Conservation (phyloP, 1,139 yeast species). For the Protomyces gravidus region DNA sequence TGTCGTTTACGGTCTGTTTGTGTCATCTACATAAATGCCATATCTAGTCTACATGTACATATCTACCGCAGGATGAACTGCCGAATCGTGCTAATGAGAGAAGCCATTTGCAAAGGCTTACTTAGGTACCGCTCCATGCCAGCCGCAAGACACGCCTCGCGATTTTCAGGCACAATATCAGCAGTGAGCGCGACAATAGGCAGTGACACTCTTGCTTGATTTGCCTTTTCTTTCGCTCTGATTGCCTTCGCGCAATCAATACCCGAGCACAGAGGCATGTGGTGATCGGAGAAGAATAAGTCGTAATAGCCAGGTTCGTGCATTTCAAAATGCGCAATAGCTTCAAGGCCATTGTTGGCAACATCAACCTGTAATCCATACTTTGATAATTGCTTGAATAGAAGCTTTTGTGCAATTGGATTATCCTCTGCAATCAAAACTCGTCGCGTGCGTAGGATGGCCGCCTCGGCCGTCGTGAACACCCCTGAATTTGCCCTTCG, state of each 20-base stretch:
- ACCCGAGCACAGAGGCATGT: slow-evolving; percentile 29
- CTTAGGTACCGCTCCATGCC: slow-evolving; percentile 27
- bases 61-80: slow-evolving; percentile 5
- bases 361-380: slow-evolving; percentile 26
- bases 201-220: background rate
- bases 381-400: slow-evolving; percentile 23
- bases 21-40: background rate
- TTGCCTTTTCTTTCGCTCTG: slow-evolving; percentile 1
- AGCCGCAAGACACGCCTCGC: slow-evolving; percentile 17
- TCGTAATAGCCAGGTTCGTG: slow-evolving; percentile 18
- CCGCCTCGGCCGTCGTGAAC: background rate
- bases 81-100: slow-evolving; percentile 8
- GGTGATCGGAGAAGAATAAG: slow-evolving; percentile 16
- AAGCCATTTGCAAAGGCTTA: slow-evolving; percentile 11
- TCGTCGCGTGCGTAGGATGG: background rate
- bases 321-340: slow-evolving; percentile 17
- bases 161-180: slow-evolving; percentile 25
- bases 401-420: slow-evolving; percentile 26
- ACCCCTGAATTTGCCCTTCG: background rate
- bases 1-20: too few species aligned
- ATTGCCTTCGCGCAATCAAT: slow-evolving; percentile 23
- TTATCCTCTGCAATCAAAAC: slow-evolving; percentile 29
- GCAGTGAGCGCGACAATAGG: slow-evolving; percentile 27
- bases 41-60: background rate
- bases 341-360: slow-evolving; percentile 30